Evolutionary conservation across 768 basidiomycete species (phyloP).

Genomic region (Lactifluus volemus): DNA sequence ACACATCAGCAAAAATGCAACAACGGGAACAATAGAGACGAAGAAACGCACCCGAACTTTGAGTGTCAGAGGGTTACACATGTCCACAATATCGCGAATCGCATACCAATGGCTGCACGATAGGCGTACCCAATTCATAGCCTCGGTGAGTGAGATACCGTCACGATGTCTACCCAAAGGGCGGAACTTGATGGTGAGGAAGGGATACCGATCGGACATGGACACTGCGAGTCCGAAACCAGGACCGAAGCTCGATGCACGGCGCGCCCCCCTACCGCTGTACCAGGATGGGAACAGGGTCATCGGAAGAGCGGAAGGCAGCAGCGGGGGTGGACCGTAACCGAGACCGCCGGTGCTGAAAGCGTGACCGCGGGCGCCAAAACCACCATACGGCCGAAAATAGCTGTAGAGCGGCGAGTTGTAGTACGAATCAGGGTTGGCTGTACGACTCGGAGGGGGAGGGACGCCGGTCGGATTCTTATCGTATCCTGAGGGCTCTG

Average conservation of each 20-base stretch:
- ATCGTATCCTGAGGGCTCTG: background rate
- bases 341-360: slow-evolving; percentile 12
- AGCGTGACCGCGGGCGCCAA: slow-evolving; percentile 3
- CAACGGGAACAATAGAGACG: background rate
- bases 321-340: slow-evolving; percentile 6
- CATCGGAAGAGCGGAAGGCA: slow-evolving; percentile 13
- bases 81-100: slow-evolving; percentile 12
- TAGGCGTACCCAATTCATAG: slow-evolving; percentile 6
- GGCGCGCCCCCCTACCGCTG: slow-evolving; percentile 3
- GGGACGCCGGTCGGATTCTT: background rate
- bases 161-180: slow-evolving; percentile 5
- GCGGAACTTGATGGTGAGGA: slow-evolving; percentile 13
- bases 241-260: slow-evolving; percentile 16
- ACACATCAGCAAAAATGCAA: background rate
- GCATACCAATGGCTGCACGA: slow-evolving; percentile 6
- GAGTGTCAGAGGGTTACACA: slow-evolving; percentile 7
- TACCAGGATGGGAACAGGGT: slow-evolving; percentile 10
- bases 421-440: slow-evolving; percentile 12
- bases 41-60: slow-evolving; percentile 15
- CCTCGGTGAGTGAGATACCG: slow-evolving; percentile 15
- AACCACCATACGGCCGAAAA: slow-evolving; percentile 4
- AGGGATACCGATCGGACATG: background rate
- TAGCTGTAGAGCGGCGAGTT: slow-evolving; percentile 17
- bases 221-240: background rate
- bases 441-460: background rate